These are phyloP conservation scores for Fraxinus xanthoxyloides DNA, from an alignment of 305 asterid genomes.

Conservation along the genomic window DNA sequence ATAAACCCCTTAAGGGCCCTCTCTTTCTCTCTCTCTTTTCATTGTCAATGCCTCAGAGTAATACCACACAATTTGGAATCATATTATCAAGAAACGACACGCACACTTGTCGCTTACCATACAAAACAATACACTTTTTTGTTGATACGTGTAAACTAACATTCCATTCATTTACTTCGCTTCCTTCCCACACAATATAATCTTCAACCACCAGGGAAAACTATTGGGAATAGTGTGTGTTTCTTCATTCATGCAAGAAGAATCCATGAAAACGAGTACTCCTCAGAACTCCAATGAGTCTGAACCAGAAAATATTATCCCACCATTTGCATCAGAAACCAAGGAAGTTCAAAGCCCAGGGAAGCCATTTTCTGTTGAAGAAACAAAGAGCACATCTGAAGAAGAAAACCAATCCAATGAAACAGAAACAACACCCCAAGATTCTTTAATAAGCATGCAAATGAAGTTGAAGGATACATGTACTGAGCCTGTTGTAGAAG, in stretches of 20 bases:
- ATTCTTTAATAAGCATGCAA: background rate
- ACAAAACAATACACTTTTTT: constrained; percentile 20
- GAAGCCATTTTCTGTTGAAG: constrained; percentile 10
- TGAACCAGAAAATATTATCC: background rate
- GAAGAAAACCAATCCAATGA: background rate
- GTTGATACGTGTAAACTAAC: constrained; percentile 45
- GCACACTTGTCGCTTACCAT: constrained; percentile 63
- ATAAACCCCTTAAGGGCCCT: constrained; percentile 10
- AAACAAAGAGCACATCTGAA: background rate
- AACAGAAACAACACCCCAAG: background rate
- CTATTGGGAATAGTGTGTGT: background rate
- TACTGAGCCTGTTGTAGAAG: constrained; percentile 12
- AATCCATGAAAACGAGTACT: constrained; percentile 18
- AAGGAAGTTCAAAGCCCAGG: background rate
- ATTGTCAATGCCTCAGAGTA: background rate
- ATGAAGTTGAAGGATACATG: background rate
- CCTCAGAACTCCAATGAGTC: constrained; percentile 10
- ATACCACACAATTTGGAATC: constrained; percentile 48
- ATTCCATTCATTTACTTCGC: constrained; percentile 34
- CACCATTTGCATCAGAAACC: background rate
- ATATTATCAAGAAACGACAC: constrained; percentile 34
- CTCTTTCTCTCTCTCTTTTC: constrained; percentile 14
- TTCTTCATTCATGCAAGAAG: constrained; percentile 18
- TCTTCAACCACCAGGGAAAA: constrained; percentile 5
- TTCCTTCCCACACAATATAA: constrained; percentile 14